Base-by-base conservation (phyloP, 331 rosid species). In the Spiraea crenata region DNA sequence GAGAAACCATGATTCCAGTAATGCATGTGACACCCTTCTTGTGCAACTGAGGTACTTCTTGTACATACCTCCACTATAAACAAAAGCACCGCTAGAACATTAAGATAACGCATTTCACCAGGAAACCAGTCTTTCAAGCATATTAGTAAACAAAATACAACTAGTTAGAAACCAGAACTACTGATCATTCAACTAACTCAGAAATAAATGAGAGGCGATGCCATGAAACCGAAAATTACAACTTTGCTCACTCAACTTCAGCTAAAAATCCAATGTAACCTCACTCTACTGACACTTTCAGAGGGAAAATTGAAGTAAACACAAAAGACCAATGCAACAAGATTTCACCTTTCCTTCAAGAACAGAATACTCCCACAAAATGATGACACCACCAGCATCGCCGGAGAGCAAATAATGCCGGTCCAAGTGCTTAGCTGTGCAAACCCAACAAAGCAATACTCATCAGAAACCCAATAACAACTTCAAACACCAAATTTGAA, bases 1-100 rank as follows among this genome's bases (percentile, higher is more conserved):
- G 85, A 63, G 96, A 87, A 76, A 86, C 70, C 91, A 91, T 71
- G 74, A 89, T 85, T 70, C 93, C 99, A 76, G 80, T 83, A 69
- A 91, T 85, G 84, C 99, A 95, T 9, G 99, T 95, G 79, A 91
- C 95, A 69, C 99, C 99, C 81, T 89, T 91, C 79, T 86, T 87
- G 88, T 95, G 97, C 50, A 84, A 89, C 74, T 79, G 82, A 16
- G 93, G 93, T 58, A 88, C 68, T 80, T 83, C 93, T 34, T 82
- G 51, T 78, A 86, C 90, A 66, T 85, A 77, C 79, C 93, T 87
- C 99, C 97, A 95, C 97, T 95, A 71, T 25, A 41, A 77, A 17
- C 48, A 71, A 72, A 65, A 49, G 10, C 59, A 67, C 59, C 70
- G 7, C 41, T 4, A 63, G 58, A 44, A 31, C 17, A 17, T 38